phyloP scores from a whole-genome alignment of 163 green algal genomes.

The Prototheca cutis region DNA sequence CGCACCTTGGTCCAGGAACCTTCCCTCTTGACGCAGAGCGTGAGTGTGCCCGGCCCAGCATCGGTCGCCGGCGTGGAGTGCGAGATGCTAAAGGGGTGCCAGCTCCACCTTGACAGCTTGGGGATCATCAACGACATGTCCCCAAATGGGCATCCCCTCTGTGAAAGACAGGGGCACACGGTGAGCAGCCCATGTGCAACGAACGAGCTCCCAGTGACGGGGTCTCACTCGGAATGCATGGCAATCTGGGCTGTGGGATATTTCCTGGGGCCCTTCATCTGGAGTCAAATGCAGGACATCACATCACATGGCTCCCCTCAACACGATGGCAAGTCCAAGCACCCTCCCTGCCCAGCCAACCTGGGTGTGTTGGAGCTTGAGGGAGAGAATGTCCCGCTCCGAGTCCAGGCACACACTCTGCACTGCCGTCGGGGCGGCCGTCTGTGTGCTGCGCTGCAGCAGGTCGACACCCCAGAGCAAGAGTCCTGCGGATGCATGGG shows the following conservation, averaged over 20 bases:
- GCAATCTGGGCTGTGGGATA: no score
- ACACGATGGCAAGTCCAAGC: no score
- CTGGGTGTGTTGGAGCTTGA: background rate
- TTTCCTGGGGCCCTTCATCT: no score
- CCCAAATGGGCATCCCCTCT: constrained; percentile 9
- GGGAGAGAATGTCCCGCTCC: background rate
- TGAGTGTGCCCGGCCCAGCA: constrained; percentile 1
- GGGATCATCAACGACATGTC: constrained; percentile 24
- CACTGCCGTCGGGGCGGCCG: no score
- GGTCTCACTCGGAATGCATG: no score
- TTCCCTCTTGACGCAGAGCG: constrained; percentile 26
- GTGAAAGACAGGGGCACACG: background rate
- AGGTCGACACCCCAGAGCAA: constrained; percentile 30
- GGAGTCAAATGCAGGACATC: no score
- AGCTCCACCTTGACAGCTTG: constrained; percentile 24
- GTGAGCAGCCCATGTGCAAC: no score
- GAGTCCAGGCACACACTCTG: background rate
- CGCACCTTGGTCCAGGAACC: constrained; percentile 15
- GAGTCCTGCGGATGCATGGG: constrained; percentile 9
- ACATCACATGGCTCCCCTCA: no score
- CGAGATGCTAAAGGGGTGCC: constrained; percentile 29
- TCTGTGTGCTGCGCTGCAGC: constrained; percentile 4
- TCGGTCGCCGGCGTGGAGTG: background rate
- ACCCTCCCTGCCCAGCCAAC: no score
- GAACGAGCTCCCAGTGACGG: no score